Evolutionary conservation across 73 alveolate species (phyloP).

Genomic region (Paramecium pentaurelia): DNA sequence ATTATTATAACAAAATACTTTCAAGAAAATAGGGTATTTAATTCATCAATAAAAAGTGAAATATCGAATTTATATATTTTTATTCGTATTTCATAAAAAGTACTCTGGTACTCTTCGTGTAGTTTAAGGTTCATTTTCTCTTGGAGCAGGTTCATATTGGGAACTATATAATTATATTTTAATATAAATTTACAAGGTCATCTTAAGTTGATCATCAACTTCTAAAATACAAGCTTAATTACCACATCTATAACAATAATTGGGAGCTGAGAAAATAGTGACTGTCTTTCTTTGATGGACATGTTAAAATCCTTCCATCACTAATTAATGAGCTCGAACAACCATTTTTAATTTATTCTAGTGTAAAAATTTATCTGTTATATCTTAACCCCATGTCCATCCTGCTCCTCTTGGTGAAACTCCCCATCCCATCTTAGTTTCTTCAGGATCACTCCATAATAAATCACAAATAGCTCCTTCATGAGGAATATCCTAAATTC

Average conservation of each 20-base stretch:
- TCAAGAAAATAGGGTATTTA: background rate
- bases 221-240: slow-evolving; percentile 79
- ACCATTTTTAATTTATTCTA: slow-evolving; percentile 47
- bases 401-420: slow-evolving; percentile 77
- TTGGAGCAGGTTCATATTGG: slow-evolving; percentile 61
- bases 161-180: background rate
- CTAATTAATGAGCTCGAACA: slow-evolving; percentile 72
- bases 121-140: slow-evolving; percentile 55
- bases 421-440: slow-evolving; percentile 60
- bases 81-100: slow-evolving; percentile 45
- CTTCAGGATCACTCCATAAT: slow-evolving; percentile 83
- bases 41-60: background rate
- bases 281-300: slow-evolving; percentile 78
- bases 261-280: slow-evolving; percentile 92
- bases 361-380: slow-evolving; percentile 63
- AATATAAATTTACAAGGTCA: slow-evolving; percentile 22
- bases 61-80: background rate
- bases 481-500: slow-evolving; percentile 88
- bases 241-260: slow-evolving; percentile 94
- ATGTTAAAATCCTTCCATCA: slow-evolving; percentile 73
- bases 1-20: background rate
- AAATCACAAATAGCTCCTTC: slow-evolving; percentile 88
- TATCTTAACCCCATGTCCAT: slow-evolving; percentile 73
- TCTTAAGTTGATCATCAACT: slow-evolving; percentile 60
- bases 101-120: slow-evolving; percentile 63